Percentiles rank a stretch among this genome's conserved stretches.
phyloP scores from a whole-genome alignment of 345 rosid species.

The Stellera chamaejasme region DNA sequence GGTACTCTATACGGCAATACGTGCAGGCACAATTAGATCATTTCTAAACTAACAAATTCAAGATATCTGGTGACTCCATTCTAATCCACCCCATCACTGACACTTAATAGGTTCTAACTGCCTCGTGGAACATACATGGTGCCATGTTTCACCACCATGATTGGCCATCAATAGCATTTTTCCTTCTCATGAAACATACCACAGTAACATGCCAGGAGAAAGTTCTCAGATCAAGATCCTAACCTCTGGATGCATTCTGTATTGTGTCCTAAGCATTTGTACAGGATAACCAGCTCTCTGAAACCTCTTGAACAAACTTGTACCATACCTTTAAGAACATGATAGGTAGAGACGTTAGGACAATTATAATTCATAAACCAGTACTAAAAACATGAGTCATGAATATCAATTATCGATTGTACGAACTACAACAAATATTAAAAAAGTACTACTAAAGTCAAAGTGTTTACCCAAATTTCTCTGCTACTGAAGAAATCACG shows the following conservation, averaged over 20 bases:
- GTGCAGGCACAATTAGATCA: too few species aligned
- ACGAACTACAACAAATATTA: neutral
- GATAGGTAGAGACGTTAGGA: constrained; percentile 5
- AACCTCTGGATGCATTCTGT: constrained; percentile 99
- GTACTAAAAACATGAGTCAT: neutral
- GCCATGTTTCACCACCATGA: constrained; percentile 1
- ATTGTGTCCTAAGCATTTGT: constrained; percentile 84
- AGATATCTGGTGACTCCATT: neutral
- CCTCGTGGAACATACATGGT: neutral
- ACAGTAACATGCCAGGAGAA: neutral
- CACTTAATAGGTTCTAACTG: neutral
- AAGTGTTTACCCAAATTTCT: constrained; percentile 52
- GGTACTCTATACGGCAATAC: too few species aligned
- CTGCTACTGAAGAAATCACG: constrained; percentile 80
- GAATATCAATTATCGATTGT: constrained; percentile 1
- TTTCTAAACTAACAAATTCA: too few species aligned
- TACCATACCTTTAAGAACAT: constrained; percentile 58
- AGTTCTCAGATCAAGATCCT: constrained; percentile 2
- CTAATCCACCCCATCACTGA: neutral
- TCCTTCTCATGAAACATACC: neutral
- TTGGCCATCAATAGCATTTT: neutral
- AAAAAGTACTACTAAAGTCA: constrained; percentile 3
- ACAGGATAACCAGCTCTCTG: constrained; percentile 97
- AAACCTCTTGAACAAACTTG: constrained; percentile 90
- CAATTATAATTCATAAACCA: neutral